Base-by-base conservation (phyloP, 176 grass and related monocot genomes). In the Eragrostis nindensis region DNA sequence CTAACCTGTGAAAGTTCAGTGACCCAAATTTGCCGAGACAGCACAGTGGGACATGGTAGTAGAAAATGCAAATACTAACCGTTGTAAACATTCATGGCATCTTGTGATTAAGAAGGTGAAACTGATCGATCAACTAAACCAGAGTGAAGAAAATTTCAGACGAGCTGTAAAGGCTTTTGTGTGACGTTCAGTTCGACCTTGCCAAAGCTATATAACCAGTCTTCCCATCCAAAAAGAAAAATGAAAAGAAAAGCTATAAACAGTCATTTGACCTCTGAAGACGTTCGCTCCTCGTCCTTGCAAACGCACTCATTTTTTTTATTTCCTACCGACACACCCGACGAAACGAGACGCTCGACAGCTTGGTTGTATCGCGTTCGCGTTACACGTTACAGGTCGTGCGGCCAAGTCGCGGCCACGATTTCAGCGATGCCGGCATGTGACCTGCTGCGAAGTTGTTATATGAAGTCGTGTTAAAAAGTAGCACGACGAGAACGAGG, bases 401-500 rank as follows among this genome's bases (percentile, higher is more conserved):
- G 78, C 54, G 21, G 22, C 52, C 71, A 80, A 74, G 41, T 59
- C 11, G 70, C 62, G n/a, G 52, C 62, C 78, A 81, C 64, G 78
- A 81, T 76, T 42, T 7, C 16, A 17, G 13, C 32, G 26, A 27
- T 30, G 50, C 22, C n/a, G 27, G 71, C 74, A 75, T 61, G 62
- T 50, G 43, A n/a, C 56, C 45, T 11, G 7, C 48, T 32, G 17
- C 64, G 16, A 24, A 24, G 17, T 18, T 18, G 27, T 9, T 53
- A 5, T 17, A 39, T 67, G 59, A 1, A 15, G 38, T 16, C 2
- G 5, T 24, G 19, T 5, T 19, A 14, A 41, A 67, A 27, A 45
- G 42, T 19, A 22, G 78, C 44, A 76, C 71, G 71, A 52, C 56
- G 59, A 30, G 62, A 81, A 86, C 78, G 63, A 86, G 84, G 67